Base-by-base conservation (phyloP, 192 early-diverging fungal genomes). In the Coemansia sp. region DNA sequence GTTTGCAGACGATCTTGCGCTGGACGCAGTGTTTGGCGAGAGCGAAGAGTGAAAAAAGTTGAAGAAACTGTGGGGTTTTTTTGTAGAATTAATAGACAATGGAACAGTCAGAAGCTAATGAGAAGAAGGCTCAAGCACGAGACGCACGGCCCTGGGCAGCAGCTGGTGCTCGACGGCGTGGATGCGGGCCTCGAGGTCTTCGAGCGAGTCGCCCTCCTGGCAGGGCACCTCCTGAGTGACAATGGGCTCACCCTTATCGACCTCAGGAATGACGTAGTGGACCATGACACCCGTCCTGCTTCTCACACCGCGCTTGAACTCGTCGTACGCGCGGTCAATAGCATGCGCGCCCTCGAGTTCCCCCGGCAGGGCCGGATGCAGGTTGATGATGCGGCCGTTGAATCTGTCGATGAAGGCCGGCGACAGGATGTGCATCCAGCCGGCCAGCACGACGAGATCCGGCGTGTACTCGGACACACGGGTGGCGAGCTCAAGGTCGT, bases 341-440 rank as follows among this genome's bases (percentile, higher is more conserved):
- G 97, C 93, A 58, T 93, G 83, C 0, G 94, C 93, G n/a, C 97
- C 97, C 61, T 98, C 94, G 69, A 99, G 93, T 69, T 91, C 83
- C 40, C 94, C 94, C 9, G 97, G 97, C 23, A 99, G 77, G 2
- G 97, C 95, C 19, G 96, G 97, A 55, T 99, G 97, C 56, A 99
- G 78, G 78, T 99, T 99, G 69, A 99, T 92, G 53, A 99, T 80
- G 41, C 81, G 82, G 17, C 80, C 65, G 3, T 73, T 61, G 65
- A 98, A 94, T 57, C 69, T 45, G 30, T 84, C 71, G 46, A 99
- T 65, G 61, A 98, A 99, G 22, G 83, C 80, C 6, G 91, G 80
- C 12, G 91, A 92, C 30, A 99, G 82, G 59, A 99, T 99, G 70
- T 96, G 97, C 97, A 99, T 99, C 83, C 86, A 99, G 34, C 97